Base-by-base conservation (phyloP, 23 red algal genomes). In the Pyropia yezoensis region DNA sequence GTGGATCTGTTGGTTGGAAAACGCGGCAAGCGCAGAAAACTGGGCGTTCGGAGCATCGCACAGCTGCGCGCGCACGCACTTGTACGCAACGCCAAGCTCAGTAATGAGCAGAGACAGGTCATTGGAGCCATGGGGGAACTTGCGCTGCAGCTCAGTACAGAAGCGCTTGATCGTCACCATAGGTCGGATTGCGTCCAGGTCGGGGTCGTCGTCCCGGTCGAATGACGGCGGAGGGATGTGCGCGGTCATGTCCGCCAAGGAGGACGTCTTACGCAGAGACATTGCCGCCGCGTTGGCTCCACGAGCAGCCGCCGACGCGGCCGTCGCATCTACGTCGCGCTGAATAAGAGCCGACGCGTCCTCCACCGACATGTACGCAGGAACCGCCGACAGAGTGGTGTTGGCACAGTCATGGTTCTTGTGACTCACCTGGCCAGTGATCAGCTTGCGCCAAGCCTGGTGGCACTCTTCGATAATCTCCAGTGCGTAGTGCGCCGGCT, bases 81-180 rank as follows among this genome's bases (percentile, higher is more conserved):
- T 96, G 70, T 74, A 88, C 4, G 92, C 92, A 20, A 88, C 83
- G 23, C 92, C 92, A 15, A 89, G 39, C 65, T 96, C 92, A 39
- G 92, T 87, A 50, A 96, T 90, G 3, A 96, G 63, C 24, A 96
- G 45, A 57, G 83, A 84, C 12, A 96, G 65, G 33, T 96, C 92
- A 58, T 84, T 89, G 23, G 77, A 85, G 18, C 85, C 92, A 54
- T 96, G 92, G 28, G 92, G 92, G 71, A 89, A 96, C 57, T 90
- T 87, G 11, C 92, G 70, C 71, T 96, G 92, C 64, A 84, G 71
- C 57, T 96, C 79, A 2, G 86, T 96, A 50, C 84, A 83, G 52
- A 96, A 96, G 47, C 85, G 79, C 83, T 96, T 96, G 67, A 96
- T 90, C 29, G 92, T 96, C 76, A 89, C 71, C 84, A 89, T 89